Percentiles rank a stretch among this genome's conserved stretches.
Conservation (phyloP, 1,284 basidiomycete genomes). For the Austroboletus rostrupii region DNA sequence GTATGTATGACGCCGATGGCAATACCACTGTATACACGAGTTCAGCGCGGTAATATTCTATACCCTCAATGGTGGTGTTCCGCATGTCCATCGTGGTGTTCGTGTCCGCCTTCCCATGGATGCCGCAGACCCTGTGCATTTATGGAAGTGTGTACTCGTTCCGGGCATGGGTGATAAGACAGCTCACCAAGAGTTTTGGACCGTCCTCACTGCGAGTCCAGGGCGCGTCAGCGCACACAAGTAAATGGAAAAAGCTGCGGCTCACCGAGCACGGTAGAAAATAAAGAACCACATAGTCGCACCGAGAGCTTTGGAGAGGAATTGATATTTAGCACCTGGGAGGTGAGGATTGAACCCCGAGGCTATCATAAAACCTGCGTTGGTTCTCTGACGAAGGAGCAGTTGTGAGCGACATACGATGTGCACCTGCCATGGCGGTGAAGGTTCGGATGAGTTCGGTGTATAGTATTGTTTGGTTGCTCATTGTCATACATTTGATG, state of each 20-base stretch:
- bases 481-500: background rate
- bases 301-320: constrained; percentile 81
- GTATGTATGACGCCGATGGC: background rate
- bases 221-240: constrained; percentile 2
- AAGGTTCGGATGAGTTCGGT: constrained; percentile 23
- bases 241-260: constrained; percentile 14
- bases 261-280: constrained; percentile 89
- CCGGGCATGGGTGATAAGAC: background rate
- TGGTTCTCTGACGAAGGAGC: background rate
- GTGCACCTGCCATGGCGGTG: constrained; percentile 28
- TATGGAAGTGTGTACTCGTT: background rate
- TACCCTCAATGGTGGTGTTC: constrained; percentile 25
- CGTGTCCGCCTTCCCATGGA: constrained; percentile 49
- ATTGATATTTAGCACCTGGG: constrained; percentile 70
- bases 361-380: constrained; percentile 32
- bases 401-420: constrained; percentile 19
- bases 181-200: constrained; percentile 63
- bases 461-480: constrained; percentile 27
- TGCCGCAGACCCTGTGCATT: constrained; percentile 32
- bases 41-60: constrained; percentile 13
- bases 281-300: constrained; percentile 98
- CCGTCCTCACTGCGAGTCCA: constrained; percentile 57
- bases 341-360: constrained; percentile 84
- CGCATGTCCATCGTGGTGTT: constrained; percentile 30
- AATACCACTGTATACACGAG: background rate